phyloP scores from a whole-genome alignment of 345 rosid species.

The Gossypium raimondii region DNA sequence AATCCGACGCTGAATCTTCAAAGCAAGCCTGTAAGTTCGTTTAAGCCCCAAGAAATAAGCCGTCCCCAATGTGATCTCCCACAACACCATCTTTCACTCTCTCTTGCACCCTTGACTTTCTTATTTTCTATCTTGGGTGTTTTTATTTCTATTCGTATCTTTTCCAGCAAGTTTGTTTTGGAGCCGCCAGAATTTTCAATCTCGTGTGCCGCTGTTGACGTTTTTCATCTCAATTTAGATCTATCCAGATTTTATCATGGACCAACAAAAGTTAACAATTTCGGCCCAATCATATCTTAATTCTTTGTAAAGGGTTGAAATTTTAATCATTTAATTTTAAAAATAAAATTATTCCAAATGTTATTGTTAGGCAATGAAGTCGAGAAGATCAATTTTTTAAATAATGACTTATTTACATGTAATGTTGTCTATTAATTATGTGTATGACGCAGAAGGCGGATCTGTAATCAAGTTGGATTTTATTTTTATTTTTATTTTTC shows the following conservation, averaged over 20 bases:
- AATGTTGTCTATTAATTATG: too few relatives aligned
- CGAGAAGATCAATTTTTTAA: too few relatives aligned
- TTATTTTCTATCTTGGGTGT: not conserved
- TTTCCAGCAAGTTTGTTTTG: not conserved
- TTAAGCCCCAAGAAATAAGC: conserved; percentile 84
- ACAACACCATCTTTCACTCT: conserved; percentile 56
- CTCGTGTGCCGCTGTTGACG: not conserved
- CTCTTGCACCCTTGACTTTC: not conserved
- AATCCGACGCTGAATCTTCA: conserved; percentile 64
- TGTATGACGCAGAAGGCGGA: too few relatives aligned
- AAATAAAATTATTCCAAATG: too few relatives aligned
- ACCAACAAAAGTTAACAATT: too few relatives aligned
- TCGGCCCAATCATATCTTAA: too few relatives aligned
- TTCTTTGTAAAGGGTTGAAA: too few relatives aligned
- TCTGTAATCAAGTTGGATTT: too few relatives aligned
- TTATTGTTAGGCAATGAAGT: too few relatives aligned
- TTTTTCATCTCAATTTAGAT: not conserved
- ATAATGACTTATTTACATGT: too few relatives aligned
- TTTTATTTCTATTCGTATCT: not conserved
- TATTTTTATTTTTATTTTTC: too few relatives aligned
- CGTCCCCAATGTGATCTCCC: conserved; percentile 87
- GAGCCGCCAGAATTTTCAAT: conserved; percentile 23
- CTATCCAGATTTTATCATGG: not conserved
- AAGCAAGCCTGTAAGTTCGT: conserved; percentile 67
- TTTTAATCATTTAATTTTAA: too few relatives aligned